phyloP scores from a whole-genome alignment of 148 eudicot species.

The Vaccinium darrowii region DNA sequence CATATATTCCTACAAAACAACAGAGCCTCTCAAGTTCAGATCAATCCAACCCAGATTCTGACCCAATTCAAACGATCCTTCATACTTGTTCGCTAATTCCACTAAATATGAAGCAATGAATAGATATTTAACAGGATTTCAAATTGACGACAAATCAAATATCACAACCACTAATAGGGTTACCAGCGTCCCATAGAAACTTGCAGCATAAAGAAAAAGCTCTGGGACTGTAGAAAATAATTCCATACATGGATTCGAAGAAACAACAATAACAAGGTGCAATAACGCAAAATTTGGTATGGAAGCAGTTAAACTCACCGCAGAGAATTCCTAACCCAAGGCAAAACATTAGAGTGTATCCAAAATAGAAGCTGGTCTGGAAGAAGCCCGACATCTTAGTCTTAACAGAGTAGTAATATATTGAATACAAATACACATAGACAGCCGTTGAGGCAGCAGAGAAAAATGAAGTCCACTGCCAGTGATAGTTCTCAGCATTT shows the following conservation, averaged over 20 bases:
- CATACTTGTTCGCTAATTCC: not conserved
- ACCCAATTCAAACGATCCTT: not conserved
- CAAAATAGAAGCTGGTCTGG: constrained; percentile 98
- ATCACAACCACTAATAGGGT: not conserved
- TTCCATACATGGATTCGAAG: not conserved
- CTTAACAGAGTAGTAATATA: constrained; percentile 85
- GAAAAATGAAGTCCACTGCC: constrained; percentile 97
- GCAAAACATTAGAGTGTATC: constrained; percentile 83
- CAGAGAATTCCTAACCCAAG: constrained; percentile 84
- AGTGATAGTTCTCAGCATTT: constrained; percentile 96
- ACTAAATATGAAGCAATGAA: not conserved
- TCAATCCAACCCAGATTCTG: not conserved
- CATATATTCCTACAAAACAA: not conserved
- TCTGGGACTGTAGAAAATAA: not conserved
- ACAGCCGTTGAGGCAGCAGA: constrained; percentile 87
- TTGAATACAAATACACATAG: constrained; percentile 83
- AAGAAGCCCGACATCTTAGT: constrained; percentile 98
- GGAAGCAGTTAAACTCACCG: constrained; percentile 46
- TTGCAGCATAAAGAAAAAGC: constrained; percentile 5
- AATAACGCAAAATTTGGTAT: not conserved
- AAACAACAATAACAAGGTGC: not conserved
- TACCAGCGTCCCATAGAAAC: not conserved
- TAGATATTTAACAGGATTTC: not conserved
- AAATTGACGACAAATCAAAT: not conserved
- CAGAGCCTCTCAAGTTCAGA: not conserved